phyloP scores from a whole-genome alignment of 2,329 filamentous ascomycete genomes.

The Fusarium hostae region DNA sequence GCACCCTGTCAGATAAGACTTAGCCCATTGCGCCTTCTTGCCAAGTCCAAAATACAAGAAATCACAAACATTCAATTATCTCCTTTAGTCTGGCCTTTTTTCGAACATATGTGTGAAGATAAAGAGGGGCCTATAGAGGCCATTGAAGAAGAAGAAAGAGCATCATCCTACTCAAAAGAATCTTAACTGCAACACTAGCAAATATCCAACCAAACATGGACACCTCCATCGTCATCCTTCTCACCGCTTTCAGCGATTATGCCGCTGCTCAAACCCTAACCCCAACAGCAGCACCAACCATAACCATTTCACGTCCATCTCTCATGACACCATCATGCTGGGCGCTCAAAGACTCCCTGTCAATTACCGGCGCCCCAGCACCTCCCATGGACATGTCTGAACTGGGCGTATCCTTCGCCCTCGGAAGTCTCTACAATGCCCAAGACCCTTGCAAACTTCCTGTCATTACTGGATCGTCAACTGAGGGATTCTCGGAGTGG shows the following conservation, averaged over 20 bases:
- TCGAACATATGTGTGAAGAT: rapidly evolving
- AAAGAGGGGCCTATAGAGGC: not conserved
- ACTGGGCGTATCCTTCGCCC: not conserved
- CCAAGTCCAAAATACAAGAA: not conserved
- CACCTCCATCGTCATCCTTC: no score
- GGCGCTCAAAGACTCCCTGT: not conserved
- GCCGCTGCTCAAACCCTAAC: not conserved
- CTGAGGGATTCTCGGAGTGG: not conserved
- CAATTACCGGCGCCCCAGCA: not conserved
- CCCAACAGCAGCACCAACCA: not conserved
- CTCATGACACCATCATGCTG: not conserved
- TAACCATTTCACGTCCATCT: not conserved
- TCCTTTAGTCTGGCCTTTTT: not conserved
- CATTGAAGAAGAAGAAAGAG: no score
- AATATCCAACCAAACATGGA: not conserved
- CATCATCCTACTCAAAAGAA: no score
- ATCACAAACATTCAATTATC: not conserved
- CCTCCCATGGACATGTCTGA: slow-evolving; percentile 1
- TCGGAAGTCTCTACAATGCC: slow-evolving; percentile 1
- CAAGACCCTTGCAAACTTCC: slow-evolving; percentile 4
- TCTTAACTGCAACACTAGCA: not conserved
- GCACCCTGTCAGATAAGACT: not conserved
- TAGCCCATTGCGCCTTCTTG: not conserved
- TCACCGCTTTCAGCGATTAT: not conserved
- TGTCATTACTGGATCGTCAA: not conserved